A percentile compares a stretch with the other conserved stretches of the same genome.
These are phyloP conservation scores for Hypomontagnella monticulosa DNA, from an alignment of 495 filamentous ascomycete genomes.

Conservation along the genomic window DNA sequence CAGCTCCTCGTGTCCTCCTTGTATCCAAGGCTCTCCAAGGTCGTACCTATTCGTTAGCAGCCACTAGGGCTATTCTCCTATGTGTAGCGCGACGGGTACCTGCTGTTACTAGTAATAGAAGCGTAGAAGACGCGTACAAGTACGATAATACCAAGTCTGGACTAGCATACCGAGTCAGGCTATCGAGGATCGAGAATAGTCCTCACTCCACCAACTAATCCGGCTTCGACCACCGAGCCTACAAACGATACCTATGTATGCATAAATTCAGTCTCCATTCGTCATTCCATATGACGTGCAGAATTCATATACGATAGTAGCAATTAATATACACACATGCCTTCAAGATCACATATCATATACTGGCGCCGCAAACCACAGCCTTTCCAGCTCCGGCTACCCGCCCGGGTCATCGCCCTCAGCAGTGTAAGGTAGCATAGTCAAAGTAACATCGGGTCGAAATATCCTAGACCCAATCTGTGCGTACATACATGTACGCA, in stretches of 20 bases:
- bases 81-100: conserved; percentile 25
- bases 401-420: conserved; percentile 30
- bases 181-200: too few relatives aligned
- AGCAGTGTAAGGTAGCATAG: conserved; percentile 18
- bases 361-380: not conserved
- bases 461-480: conserved; percentile 4
- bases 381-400: conserved; percentile 16
- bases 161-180: too few relatives aligned
- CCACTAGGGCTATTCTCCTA: conserved; percentile 13
- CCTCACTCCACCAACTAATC: too few relatives aligned
- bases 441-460: conserved; percentile 14
- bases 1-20: conserved; percentile 17
- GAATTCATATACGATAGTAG: too few relatives aligned
- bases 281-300: too few relatives aligned
- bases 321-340: too few relatives aligned
- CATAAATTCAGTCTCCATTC: too few relatives aligned
- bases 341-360: not conserved
- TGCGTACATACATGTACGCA: conserved; percentile 1
- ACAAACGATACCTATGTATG: too few relatives aligned
- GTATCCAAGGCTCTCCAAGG: too few relatives aligned
- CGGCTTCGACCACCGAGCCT: too few relatives aligned
- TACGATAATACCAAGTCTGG: not conserved
- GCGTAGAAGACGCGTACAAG: conserved; percentile 3
- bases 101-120: not conserved
- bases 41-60: conserved; percentile 2